Percentiles rank a stretch among this genome's conserved stretches.
Conservation (phyloP, 106 monocot genomes). For the Chionographis japonica region DNA sequence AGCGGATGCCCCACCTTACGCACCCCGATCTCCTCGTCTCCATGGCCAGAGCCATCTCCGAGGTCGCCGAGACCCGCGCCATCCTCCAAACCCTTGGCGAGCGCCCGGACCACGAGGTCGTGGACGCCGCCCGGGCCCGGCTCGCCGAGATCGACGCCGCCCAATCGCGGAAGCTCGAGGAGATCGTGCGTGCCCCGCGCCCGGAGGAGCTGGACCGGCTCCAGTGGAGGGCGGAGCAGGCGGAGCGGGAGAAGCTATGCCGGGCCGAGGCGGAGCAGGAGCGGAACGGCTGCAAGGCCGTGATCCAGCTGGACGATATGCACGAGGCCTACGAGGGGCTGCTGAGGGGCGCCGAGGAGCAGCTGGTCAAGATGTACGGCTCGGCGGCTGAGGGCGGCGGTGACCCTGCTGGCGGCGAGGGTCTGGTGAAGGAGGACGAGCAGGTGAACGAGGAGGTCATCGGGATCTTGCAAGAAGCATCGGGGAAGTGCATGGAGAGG, state of each 20-base stretch:
- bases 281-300: constrained; percentile 32
- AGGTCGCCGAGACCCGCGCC: constrained; percentile 28
- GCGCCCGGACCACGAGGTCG: constrained; percentile 45
- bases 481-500: constrained; percentile 38
- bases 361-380: constrained; percentile 60
- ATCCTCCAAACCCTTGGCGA: constrained; percentile 30
- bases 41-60: constrained; percentile 30
- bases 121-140: constrained; percentile 23
- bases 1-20: constrained; percentile 28
- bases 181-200: background rate
- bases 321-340: constrained; percentile 68
- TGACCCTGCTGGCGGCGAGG: background rate
- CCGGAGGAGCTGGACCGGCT: constrained; percentile 1
- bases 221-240: constrained; percentile 4
- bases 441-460: constrained; percentile 63
- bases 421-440: constrained; percentile 7
- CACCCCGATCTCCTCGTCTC: constrained; percentile 32
- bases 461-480: constrained; percentile 41
- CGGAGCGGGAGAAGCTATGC: background rate
- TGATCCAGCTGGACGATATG: constrained; percentile 78
- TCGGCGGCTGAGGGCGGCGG: constrained; percentile 14
- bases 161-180: constrained; percentile 6
- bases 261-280: constrained; percentile 20
- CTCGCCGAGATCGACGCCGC: constrained; percentile 19
- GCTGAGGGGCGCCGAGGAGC: constrained; percentile 73